A percentile compares a stretch with the other conserved stretches of the same genome.
Evolutionary conservation across 2,329 filamentous ascomycete genomes (phyloP).

Genomic region (Arthrobotrys sinensis): DNA sequence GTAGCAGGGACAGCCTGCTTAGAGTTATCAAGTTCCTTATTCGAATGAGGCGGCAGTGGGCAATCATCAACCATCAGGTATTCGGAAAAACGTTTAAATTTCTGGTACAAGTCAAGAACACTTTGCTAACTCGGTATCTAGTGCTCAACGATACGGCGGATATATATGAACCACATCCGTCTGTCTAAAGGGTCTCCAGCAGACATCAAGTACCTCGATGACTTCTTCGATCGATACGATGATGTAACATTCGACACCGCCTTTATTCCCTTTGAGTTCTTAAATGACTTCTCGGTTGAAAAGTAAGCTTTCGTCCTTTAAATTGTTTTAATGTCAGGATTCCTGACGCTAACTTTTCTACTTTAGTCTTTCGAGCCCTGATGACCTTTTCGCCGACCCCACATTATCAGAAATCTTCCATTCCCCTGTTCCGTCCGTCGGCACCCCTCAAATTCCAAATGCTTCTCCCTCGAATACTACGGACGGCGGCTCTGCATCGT

Average conservation of each 20-base stretch:
- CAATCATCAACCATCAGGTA: constrained; percentile 61
- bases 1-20: constrained; percentile 49
- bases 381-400: constrained; percentile 59
- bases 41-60: constrained; percentile 59
- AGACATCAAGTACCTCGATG: constrained; percentile 63
- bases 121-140: constrained; percentile 8
- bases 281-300: constrained; percentile 60
- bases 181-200: constrained; percentile 63
- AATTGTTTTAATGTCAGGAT: neutral
- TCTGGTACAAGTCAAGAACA: neutral
- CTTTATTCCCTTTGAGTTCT: constrained; percentile 57
- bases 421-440: constrained; percentile 56
- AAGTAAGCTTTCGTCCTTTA: constrained; percentile 33
- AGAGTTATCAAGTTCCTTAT: constrained; percentile 58
- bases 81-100: neutral
- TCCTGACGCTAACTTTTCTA: constrained; percentile 9
- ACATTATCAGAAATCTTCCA: constrained; percentile 60
- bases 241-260: constrained; percentile 59
- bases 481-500: constrained; percentile 56
- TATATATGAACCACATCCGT: constrained; percentile 61
- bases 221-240: constrained; percentile 58
- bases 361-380: constrained; percentile 50
- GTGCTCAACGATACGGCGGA: constrained; percentile 58
- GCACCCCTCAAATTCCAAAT: constrained; percentile 57
- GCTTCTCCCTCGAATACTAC: constrained; percentile 57